phyloP scores from a whole-genome alignment of 169 alveolate genomes.

The Eimeria brunetti region DNA sequence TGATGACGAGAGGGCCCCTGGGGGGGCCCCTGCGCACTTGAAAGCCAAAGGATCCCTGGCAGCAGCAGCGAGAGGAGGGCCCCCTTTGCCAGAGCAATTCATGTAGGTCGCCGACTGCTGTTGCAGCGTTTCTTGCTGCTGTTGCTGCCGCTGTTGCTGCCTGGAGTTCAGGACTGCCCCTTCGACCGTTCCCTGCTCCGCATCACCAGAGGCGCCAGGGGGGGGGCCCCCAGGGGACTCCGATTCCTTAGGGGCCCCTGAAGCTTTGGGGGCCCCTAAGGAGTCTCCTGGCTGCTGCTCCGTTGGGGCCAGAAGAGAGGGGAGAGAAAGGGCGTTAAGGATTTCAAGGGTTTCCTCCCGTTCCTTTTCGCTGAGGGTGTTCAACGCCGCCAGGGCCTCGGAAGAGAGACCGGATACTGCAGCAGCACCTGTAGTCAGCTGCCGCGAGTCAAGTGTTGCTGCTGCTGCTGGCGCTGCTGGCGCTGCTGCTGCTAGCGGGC shows the following conservation, averaged over 20 bases:
- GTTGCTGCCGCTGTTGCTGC: constrained; percentile 6
- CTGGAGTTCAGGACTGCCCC: not conserved
- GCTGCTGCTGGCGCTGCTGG: not conserved
- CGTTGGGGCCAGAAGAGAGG: not conserved
- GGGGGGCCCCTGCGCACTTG: not conserved
- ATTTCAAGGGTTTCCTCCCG: constrained; percentile 27
- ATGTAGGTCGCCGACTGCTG: not conserved
- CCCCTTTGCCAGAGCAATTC: not conserved
- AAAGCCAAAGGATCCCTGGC: not conserved
- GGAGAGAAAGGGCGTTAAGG: not conserved
- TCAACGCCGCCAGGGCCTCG: constrained; percentile 52
- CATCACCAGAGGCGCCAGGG: not conserved
- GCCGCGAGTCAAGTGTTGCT: constrained; percentile 11
- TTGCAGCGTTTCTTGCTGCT: constrained; percentile 23
- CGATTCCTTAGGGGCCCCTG: not conserved
- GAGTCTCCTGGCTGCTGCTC: not conserved
- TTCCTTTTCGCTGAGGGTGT: constrained; percentile 9
- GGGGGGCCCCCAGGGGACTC: not conserved
- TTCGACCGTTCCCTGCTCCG: not conserved
- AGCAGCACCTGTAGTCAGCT: not conserved
- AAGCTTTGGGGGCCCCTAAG: not conserved
- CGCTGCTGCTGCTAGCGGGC: constrained; percentile 19
- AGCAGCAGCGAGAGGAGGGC: not conserved
- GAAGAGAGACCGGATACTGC: constrained; percentile 28
- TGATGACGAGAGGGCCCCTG: not conserved